A percentile compares a stretch with the other conserved stretches of the same genome.
These are phyloP conservation scores for Xylona heveae DNA, from an alignment of 495 filamentous ascomycete genomes.

Conservation along the genomic window DNA sequence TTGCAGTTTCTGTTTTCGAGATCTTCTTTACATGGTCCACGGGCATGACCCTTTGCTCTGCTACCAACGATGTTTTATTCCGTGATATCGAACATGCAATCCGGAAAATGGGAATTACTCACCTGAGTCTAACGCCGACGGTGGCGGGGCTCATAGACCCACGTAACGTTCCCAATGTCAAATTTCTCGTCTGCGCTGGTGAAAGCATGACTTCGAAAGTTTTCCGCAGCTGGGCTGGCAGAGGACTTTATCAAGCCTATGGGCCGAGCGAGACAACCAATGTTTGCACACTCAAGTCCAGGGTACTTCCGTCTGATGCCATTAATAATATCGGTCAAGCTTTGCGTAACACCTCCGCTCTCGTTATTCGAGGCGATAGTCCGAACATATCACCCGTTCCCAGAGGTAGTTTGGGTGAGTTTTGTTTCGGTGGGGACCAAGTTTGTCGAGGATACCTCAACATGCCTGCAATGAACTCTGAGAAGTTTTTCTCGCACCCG, in stretches of 20 bases:
- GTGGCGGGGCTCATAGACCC: constrained; percentile 47
- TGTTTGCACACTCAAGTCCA: constrained; percentile 41
- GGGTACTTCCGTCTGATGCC: constrained; percentile 19
- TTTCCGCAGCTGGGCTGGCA: constrained; percentile 39
- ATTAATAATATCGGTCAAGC: constrained; percentile 41
- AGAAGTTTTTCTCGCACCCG: constrained; percentile 43
- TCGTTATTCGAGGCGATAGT: constrained; percentile 29
- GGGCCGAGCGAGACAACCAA: constrained; percentile 55
- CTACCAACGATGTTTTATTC: constrained; percentile 39
- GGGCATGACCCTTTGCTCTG: constrained; percentile 53
- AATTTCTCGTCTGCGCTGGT: constrained; percentile 47
- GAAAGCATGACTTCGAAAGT: constrained; percentile 49
- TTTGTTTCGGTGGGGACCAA: constrained; percentile 72
- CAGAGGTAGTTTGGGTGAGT: constrained; percentile 47
- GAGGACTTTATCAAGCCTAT: constrained; percentile 46
- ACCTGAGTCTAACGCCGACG: constrained; percentile 59
- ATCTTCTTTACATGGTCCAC: constrained; percentile 57
- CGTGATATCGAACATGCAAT: constrained; percentile 39
- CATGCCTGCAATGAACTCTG: constrained; percentile 26
- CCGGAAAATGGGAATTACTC: constrained; percentile 35
- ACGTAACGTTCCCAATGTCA: constrained; percentile 35
- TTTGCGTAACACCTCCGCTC: constrained; percentile 47
- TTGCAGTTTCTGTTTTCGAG: constrained; percentile 50
- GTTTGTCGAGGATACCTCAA: constrained; percentile 50
- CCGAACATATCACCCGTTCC: constrained; percentile 26